Evolutionary conservation across 768 basidiomycete genomes (phyloP).

Genomic region (Chalciporus piperatus): DNA sequence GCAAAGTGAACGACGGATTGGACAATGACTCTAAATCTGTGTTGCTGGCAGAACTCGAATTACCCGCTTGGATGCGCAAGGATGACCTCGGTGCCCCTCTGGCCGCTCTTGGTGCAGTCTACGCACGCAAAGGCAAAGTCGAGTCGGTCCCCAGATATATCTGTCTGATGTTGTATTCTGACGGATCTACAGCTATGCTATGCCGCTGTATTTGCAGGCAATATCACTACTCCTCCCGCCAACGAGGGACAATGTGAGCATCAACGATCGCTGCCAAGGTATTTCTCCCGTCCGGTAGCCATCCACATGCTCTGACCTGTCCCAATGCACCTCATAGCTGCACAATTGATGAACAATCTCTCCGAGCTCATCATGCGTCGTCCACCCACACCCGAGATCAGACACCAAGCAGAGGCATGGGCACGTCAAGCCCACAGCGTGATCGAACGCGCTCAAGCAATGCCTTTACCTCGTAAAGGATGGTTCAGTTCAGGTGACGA

Average conservation of each 20-base stretch:
- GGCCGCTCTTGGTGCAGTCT: conserved; percentile 63
- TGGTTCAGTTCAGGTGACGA: conserved; percentile 24
- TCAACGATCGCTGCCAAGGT: conserved; percentile 64
- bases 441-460: conserved; percentile 27
- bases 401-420: conserved; percentile 58
- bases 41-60: conserved; percentile 48
- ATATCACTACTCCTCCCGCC: conserved; percentile 57
- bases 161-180: not conserved
- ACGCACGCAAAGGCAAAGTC: conserved; percentile 51
- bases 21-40: conserved; percentile 11
- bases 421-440: conserved; percentile 46
- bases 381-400: conserved; percentile 34
- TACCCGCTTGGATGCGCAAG: conserved; percentile 59
- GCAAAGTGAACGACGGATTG: not conserved
- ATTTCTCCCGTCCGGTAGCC: not conserved
- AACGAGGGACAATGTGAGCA: conserved; percentile 21
- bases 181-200: conserved; percentile 47
- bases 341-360: conserved; percentile 50
- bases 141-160: conserved; percentile 26
- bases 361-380: conserved; percentile 40
- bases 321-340: conserved; percentile 28
- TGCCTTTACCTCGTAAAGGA: conserved; percentile 13
- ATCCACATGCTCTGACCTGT: not conserved
- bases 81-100: conserved; percentile 66
- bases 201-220: conserved; percentile 65